Percentiles rank a stretch among this genome's conserved stretches.
Evolutionary conservation across 2,329 filamentous ascomycete genomes (phyloP).

Genomic region (Fusarium napiforme): DNA sequence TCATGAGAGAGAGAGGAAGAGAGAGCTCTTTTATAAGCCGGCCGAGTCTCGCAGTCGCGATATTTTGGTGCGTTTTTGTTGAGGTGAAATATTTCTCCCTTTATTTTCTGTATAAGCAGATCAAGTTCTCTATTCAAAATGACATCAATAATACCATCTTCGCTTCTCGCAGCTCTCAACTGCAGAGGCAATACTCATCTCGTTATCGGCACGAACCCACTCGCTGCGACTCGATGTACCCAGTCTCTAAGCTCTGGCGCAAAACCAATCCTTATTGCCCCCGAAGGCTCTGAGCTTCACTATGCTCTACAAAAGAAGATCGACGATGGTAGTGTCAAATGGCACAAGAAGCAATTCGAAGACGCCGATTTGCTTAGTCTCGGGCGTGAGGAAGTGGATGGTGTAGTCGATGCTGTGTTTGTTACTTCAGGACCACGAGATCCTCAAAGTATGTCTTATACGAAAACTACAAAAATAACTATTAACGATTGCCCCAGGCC

Average conservation of each 20-base stretch:
- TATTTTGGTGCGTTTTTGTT: background rate
- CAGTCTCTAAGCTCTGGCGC: constrained; percentile 87
- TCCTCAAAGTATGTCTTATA: constrained; percentile 50
- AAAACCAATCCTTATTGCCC: constrained; percentile 80
- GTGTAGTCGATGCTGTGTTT: constrained; percentile 91
- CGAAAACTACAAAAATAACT: background rate
- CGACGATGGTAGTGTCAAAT: constrained; percentile 72
- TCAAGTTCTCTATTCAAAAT: background rate
- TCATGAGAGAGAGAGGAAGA: constrained; percentile 4
- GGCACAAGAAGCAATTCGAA: constrained; percentile 73
- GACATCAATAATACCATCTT: constrained; percentile 40
- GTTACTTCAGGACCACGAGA: constrained; percentile 72
- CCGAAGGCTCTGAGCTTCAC: constrained; percentile 69
- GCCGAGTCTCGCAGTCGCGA: constrained; percentile 28
- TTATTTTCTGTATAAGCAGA: constrained; percentile 18
- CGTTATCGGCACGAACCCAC: constrained; percentile 84
- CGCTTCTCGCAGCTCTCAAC: constrained; percentile 79
- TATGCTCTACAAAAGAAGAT: constrained; percentile 70
- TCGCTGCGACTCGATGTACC: constrained; percentile 85
- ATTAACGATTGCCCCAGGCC: constrained; percentile 54
- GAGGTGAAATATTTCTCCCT: background rate
- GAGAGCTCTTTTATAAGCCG: constrained; percentile 33
- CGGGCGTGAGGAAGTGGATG: constrained; percentile 81
- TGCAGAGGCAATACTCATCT: constrained; percentile 80
- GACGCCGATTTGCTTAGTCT: constrained; percentile 78